Percentiles rank a stretch among this genome's conserved stretches.
phyloP scores from a whole-genome alignment of 1,139 yeast genomes.

The Geotrichum citri-aurantii region DNA sequence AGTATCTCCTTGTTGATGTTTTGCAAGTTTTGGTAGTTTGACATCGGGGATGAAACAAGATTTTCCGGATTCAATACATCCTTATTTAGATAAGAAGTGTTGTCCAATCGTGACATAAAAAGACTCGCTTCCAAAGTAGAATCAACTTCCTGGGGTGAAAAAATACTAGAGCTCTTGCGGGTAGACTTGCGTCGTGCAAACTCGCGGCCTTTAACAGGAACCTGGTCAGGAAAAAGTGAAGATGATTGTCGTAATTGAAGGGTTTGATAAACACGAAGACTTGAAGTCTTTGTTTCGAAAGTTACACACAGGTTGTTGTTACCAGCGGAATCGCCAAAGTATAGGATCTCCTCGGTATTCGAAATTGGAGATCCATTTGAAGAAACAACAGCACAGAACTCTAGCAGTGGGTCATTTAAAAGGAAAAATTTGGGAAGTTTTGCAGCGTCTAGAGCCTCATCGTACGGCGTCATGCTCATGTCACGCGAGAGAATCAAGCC shows the following conservation, averaged over 20 bases:
- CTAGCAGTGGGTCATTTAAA: conserved; percentile 63
- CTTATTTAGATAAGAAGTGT: neutral
- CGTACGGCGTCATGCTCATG: conserved; percentile 17
- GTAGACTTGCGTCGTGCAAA: conserved; percentile 14
- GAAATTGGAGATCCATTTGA: conserved; percentile 66
- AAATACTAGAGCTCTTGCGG: conserved; percentile 14
- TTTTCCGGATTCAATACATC: neutral
- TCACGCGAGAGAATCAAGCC: conserved; percentile 61
- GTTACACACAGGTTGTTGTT: conserved; percentile 28
- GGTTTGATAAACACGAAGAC: conserved; percentile 27
- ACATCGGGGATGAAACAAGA: neutral
- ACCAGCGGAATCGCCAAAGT: conserved; percentile 23
- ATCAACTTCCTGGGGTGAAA: conserved; percentile 3
- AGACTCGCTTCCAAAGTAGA: conserved; percentile 9
- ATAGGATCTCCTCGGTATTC: conserved; percentile 47
- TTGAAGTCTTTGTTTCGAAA: conserved; percentile 22
- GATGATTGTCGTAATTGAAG: conserved; percentile 14
- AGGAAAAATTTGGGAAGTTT: conserved; percentile 47
- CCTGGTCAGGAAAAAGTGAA: conserved; percentile 11
- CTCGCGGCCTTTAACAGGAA: conserved; percentile 2
- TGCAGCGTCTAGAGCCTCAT: conserved; percentile 10
- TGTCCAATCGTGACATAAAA: conserved; percentile 11
- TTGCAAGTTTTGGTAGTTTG: neutral
- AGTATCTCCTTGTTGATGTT: conserved; percentile 10
- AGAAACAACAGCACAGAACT: conserved; percentile 59